Percentiles rank a stretch among this genome's conserved stretches.
These are phyloP conservation scores for Schoenoplectus tabernaemontani DNA, from an alignment of 202 grass and related monocot genomes.

Conservation along the genomic window DNA sequence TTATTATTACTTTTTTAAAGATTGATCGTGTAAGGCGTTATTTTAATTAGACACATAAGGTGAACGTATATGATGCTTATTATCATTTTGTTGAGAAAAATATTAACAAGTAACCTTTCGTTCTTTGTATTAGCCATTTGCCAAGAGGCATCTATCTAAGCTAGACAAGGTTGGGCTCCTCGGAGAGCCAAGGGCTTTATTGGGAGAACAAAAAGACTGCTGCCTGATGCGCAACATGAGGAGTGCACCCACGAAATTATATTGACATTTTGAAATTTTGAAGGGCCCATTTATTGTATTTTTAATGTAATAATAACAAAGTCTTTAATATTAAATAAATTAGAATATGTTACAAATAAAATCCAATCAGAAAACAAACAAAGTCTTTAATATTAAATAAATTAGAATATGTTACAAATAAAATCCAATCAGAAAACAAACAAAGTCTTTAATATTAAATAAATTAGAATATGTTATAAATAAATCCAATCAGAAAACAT, in stretches of 20 bases:
- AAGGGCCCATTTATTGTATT: not conserved
- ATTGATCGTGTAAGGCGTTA: not conserved
- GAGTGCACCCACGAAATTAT: not conserved
- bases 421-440: too few species aligned
- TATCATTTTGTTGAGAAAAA: constrained; percentile 5
- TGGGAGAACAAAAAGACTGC: not conserved
- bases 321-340: too few species aligned
- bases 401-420: too few species aligned
- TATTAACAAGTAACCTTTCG: not conserved
- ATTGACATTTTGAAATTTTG: not conserved
- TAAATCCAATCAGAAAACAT: too few species aligned
- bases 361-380: too few species aligned
- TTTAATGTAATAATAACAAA: too few species aligned
- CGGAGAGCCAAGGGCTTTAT: constrained; percentile 1
- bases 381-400: too few species aligned
- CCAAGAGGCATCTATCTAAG: not conserved
- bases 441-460: too few species aligned
- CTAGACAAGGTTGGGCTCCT: not conserved
- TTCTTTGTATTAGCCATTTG: not conserved
- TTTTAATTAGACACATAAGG: not conserved
- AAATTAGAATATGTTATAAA: too few species aligned
- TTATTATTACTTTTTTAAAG: not conserved
- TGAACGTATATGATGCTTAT: not conserved
- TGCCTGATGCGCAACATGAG: not conserved
- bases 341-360: too few species aligned